phyloP scores from a whole-genome alignment of 225 moss, liverwort and hornwort genomes.

The Thuidium tamariscinum region DNA sequence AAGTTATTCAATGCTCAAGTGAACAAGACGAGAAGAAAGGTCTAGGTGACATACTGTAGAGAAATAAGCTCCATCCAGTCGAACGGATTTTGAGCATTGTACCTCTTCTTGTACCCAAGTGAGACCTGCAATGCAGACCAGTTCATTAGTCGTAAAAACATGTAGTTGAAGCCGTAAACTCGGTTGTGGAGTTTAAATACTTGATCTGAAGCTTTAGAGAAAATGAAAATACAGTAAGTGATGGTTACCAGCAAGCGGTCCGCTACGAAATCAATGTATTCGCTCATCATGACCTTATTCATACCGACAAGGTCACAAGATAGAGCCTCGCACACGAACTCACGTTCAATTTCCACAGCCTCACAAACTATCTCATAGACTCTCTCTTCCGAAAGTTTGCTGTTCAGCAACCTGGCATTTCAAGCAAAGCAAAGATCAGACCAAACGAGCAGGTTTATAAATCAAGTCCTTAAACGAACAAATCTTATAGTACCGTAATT shows the following conservation, averaged over 20 bases:
- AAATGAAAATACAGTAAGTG: background rate
- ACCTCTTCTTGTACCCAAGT: conserved; percentile 61
- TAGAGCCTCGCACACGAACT: conserved; percentile 82
- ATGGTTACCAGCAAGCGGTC: conserved; percentile 62
- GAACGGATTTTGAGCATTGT: conserved; percentile 62
- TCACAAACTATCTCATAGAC: conserved; percentile 62
- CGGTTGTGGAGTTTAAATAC: accelerated
- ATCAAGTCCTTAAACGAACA: background rate
- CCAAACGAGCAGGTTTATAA: background rate
- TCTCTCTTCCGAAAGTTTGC: conserved; percentile 52
- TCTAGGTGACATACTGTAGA: conserved; percentile 49
- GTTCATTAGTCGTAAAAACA: background rate
- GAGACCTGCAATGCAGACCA: conserved; percentile 19
- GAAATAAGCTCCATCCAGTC: conserved; percentile 97
- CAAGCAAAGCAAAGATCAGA: background rate
- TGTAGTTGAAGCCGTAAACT: background rate
- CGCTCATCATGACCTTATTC: conserved; percentile 73
- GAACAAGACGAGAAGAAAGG: background rate
- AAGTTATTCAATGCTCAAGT: accelerated
- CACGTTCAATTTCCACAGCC: conserved; percentile 82
- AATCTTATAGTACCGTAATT: too few species aligned
- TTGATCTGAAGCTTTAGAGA: too few species aligned
- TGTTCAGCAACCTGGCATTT: conserved; percentile 47
- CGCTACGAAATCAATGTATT: conserved; percentile 90
- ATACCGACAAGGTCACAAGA: conserved; percentile 86